Conservation (phyloP, 176 grass and related monocot species). For the Oryza coarctata region DNA sequence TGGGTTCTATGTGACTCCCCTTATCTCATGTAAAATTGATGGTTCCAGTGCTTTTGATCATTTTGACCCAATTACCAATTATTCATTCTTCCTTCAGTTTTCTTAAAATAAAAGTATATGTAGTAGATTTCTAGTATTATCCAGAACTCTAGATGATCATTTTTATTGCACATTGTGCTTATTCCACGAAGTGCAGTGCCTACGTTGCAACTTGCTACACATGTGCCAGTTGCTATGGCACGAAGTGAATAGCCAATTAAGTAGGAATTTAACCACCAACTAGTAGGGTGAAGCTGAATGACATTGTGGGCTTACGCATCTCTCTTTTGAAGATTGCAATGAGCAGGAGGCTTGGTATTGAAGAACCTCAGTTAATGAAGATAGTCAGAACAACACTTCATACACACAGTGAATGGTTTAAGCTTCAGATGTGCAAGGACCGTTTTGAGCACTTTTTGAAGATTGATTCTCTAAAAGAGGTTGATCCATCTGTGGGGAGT, state of each 20-base stretch:
- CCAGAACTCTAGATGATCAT: neutral
- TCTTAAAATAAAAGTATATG: neutral
- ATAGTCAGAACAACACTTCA: constrained; percentile 83
- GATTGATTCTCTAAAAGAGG: constrained; percentile 87
- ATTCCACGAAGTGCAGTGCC: neutral
- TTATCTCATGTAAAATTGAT: no score
- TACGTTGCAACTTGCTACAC: neutral
- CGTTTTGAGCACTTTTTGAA: constrained; percentile 87
- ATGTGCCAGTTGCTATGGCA: neutral
- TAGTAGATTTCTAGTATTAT: neutral
- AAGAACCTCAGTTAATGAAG: constrained; percentile 97
- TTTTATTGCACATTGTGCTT: neutral
- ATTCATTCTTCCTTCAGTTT: neutral
- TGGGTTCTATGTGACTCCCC: neutral
- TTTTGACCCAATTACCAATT: neutral
- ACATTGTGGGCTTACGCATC: constrained; percentile 14
- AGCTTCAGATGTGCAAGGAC: constrained; percentile 99
- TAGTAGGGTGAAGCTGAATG: constrained; percentile 2
- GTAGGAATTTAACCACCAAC: no score
- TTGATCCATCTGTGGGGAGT: constrained; percentile 45
- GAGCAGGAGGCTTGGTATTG: constrained; percentile 91
- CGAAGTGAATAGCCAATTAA: no score
- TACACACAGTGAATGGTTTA: constrained; percentile 94
- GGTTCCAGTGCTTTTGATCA: neutral
- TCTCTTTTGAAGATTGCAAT: constrained; percentile 73